phyloP scores from a whole-genome alignment of 2,329 filamentous ascomycete genomes.

The Fusarium sp. region DNA sequence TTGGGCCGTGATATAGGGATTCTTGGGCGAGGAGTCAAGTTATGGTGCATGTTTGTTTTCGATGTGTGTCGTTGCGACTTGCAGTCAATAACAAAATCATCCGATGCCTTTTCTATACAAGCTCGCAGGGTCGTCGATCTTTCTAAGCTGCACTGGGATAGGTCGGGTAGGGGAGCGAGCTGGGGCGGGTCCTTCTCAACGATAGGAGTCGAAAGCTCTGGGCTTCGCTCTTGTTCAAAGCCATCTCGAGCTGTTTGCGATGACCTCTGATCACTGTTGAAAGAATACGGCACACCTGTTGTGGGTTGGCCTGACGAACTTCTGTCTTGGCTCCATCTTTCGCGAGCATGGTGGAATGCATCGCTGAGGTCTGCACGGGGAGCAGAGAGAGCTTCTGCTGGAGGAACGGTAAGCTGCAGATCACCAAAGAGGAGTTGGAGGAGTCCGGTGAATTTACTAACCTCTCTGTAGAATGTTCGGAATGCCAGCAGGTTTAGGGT shows the following conservation, averaged over 20 bases:
- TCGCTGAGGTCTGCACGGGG: conserved; percentile 47
- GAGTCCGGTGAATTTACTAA: background rate
- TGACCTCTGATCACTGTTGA: background rate
- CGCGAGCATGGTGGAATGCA: conserved; percentile 46
- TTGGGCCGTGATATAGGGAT: background rate
- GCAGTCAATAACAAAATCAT: conserved; percentile 47
- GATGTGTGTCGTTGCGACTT: conserved; percentile 13
- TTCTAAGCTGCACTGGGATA: conserved; percentile 39
- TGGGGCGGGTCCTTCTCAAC: conserved; percentile 40
- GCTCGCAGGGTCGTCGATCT: conserved; percentile 47
- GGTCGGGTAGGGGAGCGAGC: conserved; percentile 45
- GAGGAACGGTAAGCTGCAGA: background rate
- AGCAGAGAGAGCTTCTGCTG: conserved; percentile 1
- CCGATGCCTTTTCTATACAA: conserved; percentile 47
- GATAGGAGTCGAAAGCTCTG: background rate
- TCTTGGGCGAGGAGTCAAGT: background rate
- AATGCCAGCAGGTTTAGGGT: background rate
- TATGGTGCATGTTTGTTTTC: background rate
- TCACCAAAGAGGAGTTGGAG: background rate
- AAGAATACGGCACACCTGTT: background rate
- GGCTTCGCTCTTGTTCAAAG: background rate
- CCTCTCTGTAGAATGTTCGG: conserved; percentile 5
- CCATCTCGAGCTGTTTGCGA: background rate
- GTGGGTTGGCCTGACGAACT: background rate
- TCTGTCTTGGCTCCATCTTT: conserved; percentile 44